Percentiles rank a stretch among this genome's conserved stretches.
Conservation (phyloP, 176 grass and related monocot species). For the Neostapfia colusana region DNA sequence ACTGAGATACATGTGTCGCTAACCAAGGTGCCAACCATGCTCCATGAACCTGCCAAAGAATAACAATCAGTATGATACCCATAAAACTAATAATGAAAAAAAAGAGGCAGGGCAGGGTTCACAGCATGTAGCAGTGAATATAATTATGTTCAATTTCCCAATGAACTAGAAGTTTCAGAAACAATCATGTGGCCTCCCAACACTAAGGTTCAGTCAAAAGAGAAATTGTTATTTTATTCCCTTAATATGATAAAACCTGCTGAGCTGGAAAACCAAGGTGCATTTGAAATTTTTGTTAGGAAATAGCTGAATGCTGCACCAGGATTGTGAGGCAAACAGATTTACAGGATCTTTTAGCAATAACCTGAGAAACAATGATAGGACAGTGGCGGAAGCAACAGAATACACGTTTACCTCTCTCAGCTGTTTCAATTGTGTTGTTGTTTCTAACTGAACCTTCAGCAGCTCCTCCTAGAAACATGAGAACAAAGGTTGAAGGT, state of each 20-base stretch:
- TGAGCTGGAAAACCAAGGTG: constrained; percentile 21
- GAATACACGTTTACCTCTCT: constrained; percentile 62
- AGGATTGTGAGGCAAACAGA: constrained; percentile 15
- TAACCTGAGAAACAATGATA: constrained; percentile 20
- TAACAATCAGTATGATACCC: constrained; percentile 13
- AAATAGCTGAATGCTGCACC: not conserved
- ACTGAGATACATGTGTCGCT: constrained; percentile 43
- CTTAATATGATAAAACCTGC: not conserved
- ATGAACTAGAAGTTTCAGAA: constrained; percentile 17
- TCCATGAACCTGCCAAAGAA: constrained; percentile 57
- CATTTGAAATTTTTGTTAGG: not conserved
- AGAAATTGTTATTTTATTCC: not conserved
- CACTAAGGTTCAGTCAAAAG: constrained; percentile 4
- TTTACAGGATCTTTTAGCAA: not conserved
- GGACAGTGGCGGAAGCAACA: constrained; percentile 18
- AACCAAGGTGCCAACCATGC: constrained; percentile 96
- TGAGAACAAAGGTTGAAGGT: constrained; percentile 39
- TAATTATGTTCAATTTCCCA: not conserved
- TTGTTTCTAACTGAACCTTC: constrained; percentile 73
- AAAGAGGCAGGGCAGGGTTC: not conserved
- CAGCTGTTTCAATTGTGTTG: constrained; percentile 59
- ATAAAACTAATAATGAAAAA: not conserved
- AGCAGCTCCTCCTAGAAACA: constrained; percentile 82
- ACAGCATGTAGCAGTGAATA: constrained; percentile 15
- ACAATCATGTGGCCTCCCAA: not conserved